Evolutionary conservation across 169 alveolate genomes (phyloP).

Genomic region (Cyclospora cayetanensis): DNA sequence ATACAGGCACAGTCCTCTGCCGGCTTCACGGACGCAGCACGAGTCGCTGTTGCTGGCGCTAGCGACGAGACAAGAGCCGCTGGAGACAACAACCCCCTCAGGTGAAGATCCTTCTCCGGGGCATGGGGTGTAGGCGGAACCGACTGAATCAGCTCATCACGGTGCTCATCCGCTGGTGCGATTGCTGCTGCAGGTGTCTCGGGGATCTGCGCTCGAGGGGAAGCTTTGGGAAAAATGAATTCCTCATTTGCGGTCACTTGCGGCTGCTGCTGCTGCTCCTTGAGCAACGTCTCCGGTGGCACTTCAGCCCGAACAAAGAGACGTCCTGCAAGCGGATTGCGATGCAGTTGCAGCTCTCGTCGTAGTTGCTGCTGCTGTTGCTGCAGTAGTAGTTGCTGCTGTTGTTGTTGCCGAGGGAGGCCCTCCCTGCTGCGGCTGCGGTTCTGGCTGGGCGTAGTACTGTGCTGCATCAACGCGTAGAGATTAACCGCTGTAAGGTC

Average conservation of each 20-base stretch:
- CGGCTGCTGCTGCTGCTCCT: slow-evolving; percentile 10
- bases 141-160: neutral
- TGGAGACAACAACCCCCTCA: neutral
- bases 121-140: neutral
- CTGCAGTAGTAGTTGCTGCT: neutral
- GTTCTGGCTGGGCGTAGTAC: neutral
- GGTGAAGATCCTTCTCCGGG: neutral
- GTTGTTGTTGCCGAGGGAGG: neutral
- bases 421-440: neutral
- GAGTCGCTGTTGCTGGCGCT: neutral
- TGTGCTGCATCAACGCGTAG: neutral
- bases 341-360: neutral
- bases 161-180: neutral
- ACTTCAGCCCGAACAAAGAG: neutral
- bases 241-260: neutral
- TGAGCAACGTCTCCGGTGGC: neutral
- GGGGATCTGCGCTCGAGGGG: neutral
- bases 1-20: neutral
- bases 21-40: neutral
- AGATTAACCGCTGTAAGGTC: neutral
- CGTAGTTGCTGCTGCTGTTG: neutral
- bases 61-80: neutral
- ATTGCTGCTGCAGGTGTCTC: neutral
- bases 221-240: neutral
- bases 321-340: neutral